Base-by-base conservation (phyloP, 2,329 filamentous ascomycete genomes). In the Stylonectria norvegica region DNA sequence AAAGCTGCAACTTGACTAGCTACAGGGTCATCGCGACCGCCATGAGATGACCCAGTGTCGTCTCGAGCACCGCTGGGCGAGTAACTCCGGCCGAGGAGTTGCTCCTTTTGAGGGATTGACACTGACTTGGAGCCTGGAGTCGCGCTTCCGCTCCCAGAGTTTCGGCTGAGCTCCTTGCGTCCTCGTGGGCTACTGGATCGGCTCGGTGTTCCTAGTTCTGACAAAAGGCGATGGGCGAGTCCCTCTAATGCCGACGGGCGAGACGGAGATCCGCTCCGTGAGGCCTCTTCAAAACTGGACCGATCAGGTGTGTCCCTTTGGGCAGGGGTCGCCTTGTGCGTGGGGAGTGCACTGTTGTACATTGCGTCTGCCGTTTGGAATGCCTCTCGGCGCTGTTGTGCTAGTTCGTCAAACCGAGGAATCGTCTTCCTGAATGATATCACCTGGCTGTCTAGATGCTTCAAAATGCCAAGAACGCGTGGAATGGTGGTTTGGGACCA, bases 351-450 rank as follows among this genome's bases (percentile, higher is more conserved):
- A 29, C 64, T 68, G 36, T 60, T 57, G 29, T 68, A 58, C 19
- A 73, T 70, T 5, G 68, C 57, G 49, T 79, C 76, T 3, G 79
- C 78, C 3, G 76, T 78, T 52, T 79, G 76, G 53, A 84, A 85
- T 1, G 77, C 79, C 46, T 81, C 76, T 5, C 79, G 78, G 10
- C 73, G 80, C 61, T 75, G 81, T 64, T 75, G 82, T 4, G 89
- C 67, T 3, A 89, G 71, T 25, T 85, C 80, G 36, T 88, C 82
- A 57, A 89, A 90, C 25, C 86, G 78, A 0, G 84, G 79, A 5
- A 90, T 75, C 5, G 78, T 75, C 33, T 70, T 68, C 38, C 79
- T 77, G 67, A 84, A 89, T 1, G 67, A 67, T 11, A 70, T 63
- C 10, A 86, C 74, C 57, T 88, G 80, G 17, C 79, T 72, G 9